A percentile compares a stretch with the other conserved stretches of the same genome.
These are phyloP conservation scores for Fraxinus xanthoxyloides DNA, from an alignment of 305 asterid genomes.

Conservation along the genomic window DNA sequence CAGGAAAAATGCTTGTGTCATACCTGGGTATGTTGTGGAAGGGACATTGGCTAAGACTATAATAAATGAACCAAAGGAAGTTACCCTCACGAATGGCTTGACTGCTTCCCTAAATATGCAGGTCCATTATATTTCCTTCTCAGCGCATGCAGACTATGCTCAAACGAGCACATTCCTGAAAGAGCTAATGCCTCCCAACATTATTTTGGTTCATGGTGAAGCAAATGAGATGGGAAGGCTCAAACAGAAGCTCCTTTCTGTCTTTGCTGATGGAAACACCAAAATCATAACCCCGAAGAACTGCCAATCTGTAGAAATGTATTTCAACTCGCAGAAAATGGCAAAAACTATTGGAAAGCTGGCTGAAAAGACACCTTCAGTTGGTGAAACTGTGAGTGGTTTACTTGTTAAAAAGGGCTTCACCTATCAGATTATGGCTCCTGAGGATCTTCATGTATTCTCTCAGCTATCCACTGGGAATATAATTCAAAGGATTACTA, in stretches of 20 bases:
- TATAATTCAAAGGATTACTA: slow-evolving; percentile 74
- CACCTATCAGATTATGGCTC: slow-evolving; percentile 95
- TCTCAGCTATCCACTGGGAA: slow-evolving; percentile 91
- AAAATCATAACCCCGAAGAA: slow-evolving; percentile 86
- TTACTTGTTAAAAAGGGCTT: slow-evolving; percentile 93
- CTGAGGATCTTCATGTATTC: slow-evolving; percentile 87
- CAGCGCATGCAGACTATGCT: slow-evolving; percentile 92
- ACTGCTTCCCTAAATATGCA: slow-evolving; percentile 79
- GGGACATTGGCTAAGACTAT: slow-evolving; percentile 88
- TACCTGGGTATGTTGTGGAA: slow-evolving; percentile 89
- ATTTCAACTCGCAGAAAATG: slow-evolving; percentile 87
- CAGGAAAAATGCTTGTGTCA: slow-evolving; percentile 80
- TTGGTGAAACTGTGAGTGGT: slow-evolving; percentile 78
- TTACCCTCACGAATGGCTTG: slow-evolving; percentile 85
- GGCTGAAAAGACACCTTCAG: slow-evolving; percentile 69
- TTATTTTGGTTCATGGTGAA: slow-evolving; percentile 88
- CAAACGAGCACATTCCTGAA: slow-evolving; percentile 89
- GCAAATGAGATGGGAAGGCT: slow-evolving; percentile 92
- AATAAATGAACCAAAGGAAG: slow-evolving; percentile 88
- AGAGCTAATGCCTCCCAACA: slow-evolving; percentile 96
- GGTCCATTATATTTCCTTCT: slow-evolving; percentile 90
- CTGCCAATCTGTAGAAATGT: slow-evolving; percentile 90
- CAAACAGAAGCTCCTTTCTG: slow-evolving; percentile 75
- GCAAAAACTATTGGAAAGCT: slow-evolving; percentile 83
- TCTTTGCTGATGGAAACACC: slow-evolving; percentile 83